Conservation (phyloP, 768 basidiomycete genomes). For the Collybiopsis confluens region DNA sequence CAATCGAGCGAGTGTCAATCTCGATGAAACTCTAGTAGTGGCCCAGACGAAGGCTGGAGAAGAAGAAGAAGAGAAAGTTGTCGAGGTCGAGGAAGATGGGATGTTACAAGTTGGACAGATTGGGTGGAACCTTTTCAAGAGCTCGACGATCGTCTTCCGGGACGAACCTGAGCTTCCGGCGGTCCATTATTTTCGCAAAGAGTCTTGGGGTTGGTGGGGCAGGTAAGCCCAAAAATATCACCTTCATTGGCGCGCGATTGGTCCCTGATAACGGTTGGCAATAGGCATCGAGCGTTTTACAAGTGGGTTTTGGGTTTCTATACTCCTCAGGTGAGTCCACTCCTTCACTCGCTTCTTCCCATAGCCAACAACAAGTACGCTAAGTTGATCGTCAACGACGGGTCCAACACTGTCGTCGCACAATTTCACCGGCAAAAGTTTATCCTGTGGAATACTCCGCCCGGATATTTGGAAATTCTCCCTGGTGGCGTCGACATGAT, state of each 20-base stretch:
- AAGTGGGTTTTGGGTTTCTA: slow-evolving; percentile 16
- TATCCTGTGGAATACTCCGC: slow-evolving; percentile 7
- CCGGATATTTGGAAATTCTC: slow-evolving; percentile 18
- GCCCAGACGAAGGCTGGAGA: background rate
- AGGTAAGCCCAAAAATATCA: slow-evolving; percentile 15
- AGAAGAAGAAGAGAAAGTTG: background rate
- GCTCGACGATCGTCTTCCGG: slow-evolving; percentile 24
- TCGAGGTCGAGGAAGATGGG: background rate
- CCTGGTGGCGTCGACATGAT: slow-evolving; percentile 21
- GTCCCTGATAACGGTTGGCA: no score
- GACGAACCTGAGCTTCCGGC: slow-evolving; percentile 19
- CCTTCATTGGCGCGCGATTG: background rate
- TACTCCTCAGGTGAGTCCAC: slow-evolving; percentile 12
- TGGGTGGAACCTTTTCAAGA: slow-evolving; percentile 24
- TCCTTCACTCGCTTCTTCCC: background rate
- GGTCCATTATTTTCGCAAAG: slow-evolving; percentile 21
- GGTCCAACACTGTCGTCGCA: slow-evolving; percentile 14
- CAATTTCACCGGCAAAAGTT: slow-evolving; percentile 12
- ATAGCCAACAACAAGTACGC: no score
- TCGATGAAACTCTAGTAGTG: background rate
- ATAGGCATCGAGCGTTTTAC: slow-evolving; percentile 20
- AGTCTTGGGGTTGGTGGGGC: slow-evolving; percentile 17
- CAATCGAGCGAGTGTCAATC: background rate
- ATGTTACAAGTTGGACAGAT: slow-evolving; percentile 23
- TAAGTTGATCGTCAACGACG: slow-evolving; percentile 21